phyloP scores from a whole-genome alignment of 805 yeast species.

The Helenozyma baotianmanensis region DNA sequence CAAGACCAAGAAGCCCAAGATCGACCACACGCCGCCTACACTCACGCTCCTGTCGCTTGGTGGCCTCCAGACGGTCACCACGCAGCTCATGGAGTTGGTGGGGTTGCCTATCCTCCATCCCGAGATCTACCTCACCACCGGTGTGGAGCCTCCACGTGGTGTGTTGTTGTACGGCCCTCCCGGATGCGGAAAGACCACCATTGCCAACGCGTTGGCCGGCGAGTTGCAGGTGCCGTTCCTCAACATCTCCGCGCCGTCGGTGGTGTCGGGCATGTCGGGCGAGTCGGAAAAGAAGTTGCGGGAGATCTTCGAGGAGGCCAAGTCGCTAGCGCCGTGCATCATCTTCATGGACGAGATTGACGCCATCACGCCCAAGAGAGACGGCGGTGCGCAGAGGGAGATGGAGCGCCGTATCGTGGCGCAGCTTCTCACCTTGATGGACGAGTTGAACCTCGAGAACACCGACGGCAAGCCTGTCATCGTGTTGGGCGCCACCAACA shows the following conservation, averaged over 20 bases:
- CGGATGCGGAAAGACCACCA: conserved; percentile 96
- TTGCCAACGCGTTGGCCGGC: conserved; percentile 95
- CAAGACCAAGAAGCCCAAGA: conserved; percentile 34
- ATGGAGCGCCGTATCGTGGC: conserved; percentile 98
- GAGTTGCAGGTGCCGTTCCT: conserved; percentile 91
- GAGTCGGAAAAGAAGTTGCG: conserved; percentile 93
- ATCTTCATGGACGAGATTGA: conserved; percentile 95
- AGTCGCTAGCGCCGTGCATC: conserved; percentile 82
- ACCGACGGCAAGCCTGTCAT: conserved; percentile 92
- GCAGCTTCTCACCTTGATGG: conserved; percentile 90
- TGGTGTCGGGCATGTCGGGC: conserved; percentile 99
- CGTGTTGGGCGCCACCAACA: conserved; percentile 91
- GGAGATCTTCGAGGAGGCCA: conserved; percentile 92
- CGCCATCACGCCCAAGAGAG: conserved; percentile 97
- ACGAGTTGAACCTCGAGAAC: conserved; percentile 80
- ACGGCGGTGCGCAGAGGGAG: conserved; percentile 91
- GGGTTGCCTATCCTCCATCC: conserved; percentile 93
- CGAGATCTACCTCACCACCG: conserved; percentile 80
- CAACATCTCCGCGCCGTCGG: conserved; percentile 88
- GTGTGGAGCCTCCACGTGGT: conserved; percentile 94
- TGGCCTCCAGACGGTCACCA: conserved; percentile 81
- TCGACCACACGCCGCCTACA: conserved; percentile 67
- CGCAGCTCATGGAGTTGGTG: conserved; percentile 82
- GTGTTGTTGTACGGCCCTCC: conserved; percentile 96
- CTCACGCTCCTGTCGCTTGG: conserved; percentile 72